Percentiles rank a stretch among this genome's conserved stretches.
Evolutionary conservation across 2,329 filamentous ascomycete species (phyloP).

Genomic region (Blastomyces gilchristii): DNA sequence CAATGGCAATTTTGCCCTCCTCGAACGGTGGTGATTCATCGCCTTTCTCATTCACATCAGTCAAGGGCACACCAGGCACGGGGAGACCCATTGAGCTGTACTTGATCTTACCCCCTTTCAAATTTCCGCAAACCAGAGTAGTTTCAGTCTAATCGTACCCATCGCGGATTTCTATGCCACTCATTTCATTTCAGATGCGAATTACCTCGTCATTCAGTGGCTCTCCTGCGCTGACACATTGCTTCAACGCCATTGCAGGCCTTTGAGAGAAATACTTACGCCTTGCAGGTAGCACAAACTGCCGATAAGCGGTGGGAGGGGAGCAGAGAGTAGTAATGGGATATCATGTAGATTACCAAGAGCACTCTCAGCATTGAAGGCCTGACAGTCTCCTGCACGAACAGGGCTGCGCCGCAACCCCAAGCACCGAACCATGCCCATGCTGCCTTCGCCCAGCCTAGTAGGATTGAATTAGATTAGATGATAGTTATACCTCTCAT

Average conservation of each 20-base stretch:
- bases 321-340: constrained; percentile 35
- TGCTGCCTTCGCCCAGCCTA: constrained; percentile 34
- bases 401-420: constrained; percentile 34
- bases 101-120: constrained; percentile 25
- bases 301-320: constrained; percentile 33
- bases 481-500: not conserved
- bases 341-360: constrained; percentile 28
- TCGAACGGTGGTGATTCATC: constrained; percentile 19
- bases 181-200: constrained; percentile 27
- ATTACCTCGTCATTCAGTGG: constrained; percentile 35
- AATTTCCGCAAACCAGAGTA: constrained; percentile 32
- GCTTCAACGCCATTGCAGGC: constrained; percentile 23
- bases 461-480: constrained; percentile 5
- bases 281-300: constrained; percentile 29
- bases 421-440: constrained; percentile 34
- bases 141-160: constrained; percentile 36
- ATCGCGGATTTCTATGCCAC: constrained; percentile 30
- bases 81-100: constrained; percentile 35
- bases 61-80: constrained; percentile 29
- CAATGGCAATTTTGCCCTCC: constrained; percentile 32
- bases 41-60: constrained; percentile 26
- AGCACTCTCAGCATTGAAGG: constrained; percentile 23
- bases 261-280: constrained; percentile 21
- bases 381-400: constrained; percentile 31
- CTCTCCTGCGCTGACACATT: constrained; percentile 33